phyloP scores from a whole-genome alignment of 768 basidiomycete species.

The Macrolepiota fuliginosa region DNA sequence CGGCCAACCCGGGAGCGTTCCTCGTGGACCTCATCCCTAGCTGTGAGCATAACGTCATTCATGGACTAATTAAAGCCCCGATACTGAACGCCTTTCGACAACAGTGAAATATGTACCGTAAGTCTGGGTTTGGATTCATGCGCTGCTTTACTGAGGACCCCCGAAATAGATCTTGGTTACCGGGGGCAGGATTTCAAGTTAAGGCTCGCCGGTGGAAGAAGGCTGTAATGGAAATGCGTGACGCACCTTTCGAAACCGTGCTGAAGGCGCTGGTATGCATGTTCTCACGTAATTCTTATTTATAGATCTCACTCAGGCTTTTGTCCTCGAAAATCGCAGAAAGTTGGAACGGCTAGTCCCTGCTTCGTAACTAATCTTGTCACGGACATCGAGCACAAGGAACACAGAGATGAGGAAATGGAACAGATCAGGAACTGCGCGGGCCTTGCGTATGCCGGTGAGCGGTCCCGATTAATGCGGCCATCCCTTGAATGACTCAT shows the following conservation, averaged over 20 bases:
- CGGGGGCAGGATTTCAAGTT: slow-evolving; percentile 48
- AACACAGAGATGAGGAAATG: slow-evolving; percentile 18
- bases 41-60: slow-evolving; percentile 19
- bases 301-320: background rate
- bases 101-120: slow-evolving; percentile 50
- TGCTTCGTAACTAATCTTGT: slow-evolving; percentile 34
- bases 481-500: background rate
- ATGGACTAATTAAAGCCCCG: background rate
- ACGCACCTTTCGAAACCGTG: slow-evolving; percentile 38
- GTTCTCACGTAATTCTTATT: slow-evolving; percentile 8
- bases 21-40: slow-evolving; percentile 49
- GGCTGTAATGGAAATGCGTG: slow-evolving; percentile 46
- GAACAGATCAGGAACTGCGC: slow-evolving; percentile 34
- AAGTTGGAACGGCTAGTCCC: slow-evolving; percentile 28
- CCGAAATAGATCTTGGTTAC: slow-evolving; percentile 40
- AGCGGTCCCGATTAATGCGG: background rate
- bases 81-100: background rate
- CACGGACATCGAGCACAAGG: slow-evolving; percentile 22
- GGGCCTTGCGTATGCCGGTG: slow-evolving; percentile 37
- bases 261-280: slow-evolving; percentile 37
- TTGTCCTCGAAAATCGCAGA: slow-evolving; percentile 17
- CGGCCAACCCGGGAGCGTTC: slow-evolving; percentile 51
- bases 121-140: slow-evolving; percentile 12
- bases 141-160: background rate
- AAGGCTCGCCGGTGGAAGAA: slow-evolving; percentile 49